These are phyloP conservation scores for Fraxinus baroniana DNA, from an alignment of 305 asterid species.

Conservation along the genomic window DNA sequence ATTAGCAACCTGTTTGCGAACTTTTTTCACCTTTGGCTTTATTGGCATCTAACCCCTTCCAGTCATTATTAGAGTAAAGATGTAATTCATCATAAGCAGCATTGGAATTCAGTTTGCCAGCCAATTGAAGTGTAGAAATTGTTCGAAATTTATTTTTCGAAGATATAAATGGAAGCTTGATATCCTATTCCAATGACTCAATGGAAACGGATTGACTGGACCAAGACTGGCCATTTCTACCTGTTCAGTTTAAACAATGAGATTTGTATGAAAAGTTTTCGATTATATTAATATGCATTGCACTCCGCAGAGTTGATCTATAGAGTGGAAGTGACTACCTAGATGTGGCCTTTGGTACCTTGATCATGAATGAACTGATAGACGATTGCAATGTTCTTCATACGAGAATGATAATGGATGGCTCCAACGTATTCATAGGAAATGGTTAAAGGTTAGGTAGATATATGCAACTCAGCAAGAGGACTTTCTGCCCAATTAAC, in stretches of 20 bases:
- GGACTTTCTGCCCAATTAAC: neutral
- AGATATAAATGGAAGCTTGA: neutral
- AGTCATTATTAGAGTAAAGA: neutral
- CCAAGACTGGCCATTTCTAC: neutral
- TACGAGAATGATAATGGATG: neutral
- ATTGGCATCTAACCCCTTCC: neutral
- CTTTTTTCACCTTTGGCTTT: neutral
- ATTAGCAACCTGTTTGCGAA: neutral
- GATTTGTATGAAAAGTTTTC: neutral
- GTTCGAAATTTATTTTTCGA: neutral
- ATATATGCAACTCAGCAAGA: neutral
- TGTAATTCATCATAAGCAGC: neutral
- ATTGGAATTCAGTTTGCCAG: neutral
- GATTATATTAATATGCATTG: neutral
- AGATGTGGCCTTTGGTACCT: neutral
- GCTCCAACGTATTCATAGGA: neutral
- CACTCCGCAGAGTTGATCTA: neutral
- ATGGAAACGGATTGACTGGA: neutral
- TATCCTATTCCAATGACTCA: neutral
- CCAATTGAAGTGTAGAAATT: neutral
- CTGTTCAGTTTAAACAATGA: neutral
- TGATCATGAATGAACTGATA: neutral
- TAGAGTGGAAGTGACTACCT: neutral
- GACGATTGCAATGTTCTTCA: neutral
- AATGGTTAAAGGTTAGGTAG: neutral